A percentile compares a stretch with the other conserved stretches of the same genome.
Evolutionary conservation across 441 rosid genomes (phyloP).

Genomic region (Isatis lusitanica): DNA sequence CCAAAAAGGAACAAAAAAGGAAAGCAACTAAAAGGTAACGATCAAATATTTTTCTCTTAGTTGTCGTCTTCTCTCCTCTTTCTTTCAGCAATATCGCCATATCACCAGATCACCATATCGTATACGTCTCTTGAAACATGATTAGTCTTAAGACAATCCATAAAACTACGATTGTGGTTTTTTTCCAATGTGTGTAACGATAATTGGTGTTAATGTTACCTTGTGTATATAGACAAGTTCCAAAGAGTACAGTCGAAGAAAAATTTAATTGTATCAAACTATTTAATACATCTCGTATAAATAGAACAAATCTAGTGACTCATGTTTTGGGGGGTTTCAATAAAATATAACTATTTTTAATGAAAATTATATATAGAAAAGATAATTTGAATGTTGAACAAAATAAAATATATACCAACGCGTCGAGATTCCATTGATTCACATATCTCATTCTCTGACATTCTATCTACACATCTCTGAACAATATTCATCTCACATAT

Average conservation of each 20-base stretch:
- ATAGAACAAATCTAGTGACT: neutral
- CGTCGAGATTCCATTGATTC: neutral
- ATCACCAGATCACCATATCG: slow-evolving; percentile 10
- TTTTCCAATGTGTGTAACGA: neutral
- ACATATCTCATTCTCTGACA: neutral
- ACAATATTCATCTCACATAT: neutral
- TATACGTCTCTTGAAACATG: slow-evolving; percentile 20
- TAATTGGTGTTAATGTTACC: slow-evolving; percentile 7
- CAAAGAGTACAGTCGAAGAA: neutral
- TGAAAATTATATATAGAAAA: neutral
- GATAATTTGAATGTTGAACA: neutral
- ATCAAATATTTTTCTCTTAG: neutral
- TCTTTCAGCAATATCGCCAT: slow-evolving; percentile 14
- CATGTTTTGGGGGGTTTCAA: neutral
- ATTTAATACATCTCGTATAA: too few relatives aligned
- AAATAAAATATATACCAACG: neutral
- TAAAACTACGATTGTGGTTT: neutral
- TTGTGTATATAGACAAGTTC: neutral
- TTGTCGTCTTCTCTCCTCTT: slow-evolving; percentile 15
- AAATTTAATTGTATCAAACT: neutral
- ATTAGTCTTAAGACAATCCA: neutral
- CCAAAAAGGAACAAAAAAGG: neutral
- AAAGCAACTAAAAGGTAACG: neutral
- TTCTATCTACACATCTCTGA: neutral
- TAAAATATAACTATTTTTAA: neutral